Evolutionary conservation across 495 filamentous ascomycete species (phyloP), one percentile per base, ranked within the genome.

Genomic region (Tuber indicum): DNA sequence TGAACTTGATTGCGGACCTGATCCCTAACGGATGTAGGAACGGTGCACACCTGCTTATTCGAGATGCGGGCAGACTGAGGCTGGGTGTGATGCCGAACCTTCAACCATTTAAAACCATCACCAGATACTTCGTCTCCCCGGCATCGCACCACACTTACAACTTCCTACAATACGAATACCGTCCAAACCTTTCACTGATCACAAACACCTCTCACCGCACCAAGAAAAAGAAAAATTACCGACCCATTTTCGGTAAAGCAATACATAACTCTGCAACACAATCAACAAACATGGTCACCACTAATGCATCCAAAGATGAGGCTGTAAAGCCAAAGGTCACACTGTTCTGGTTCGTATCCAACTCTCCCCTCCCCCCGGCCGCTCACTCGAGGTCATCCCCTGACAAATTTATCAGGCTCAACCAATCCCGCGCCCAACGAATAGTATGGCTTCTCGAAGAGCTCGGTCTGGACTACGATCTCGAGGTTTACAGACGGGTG

Each of bases 391-490:
- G 21, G 39, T n/a, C 52, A 39, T 71, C 26, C 49, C 32, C 72
- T 79, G 52, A 76, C 36, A 17, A 41, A 74, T 49, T 49, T 21
- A 41, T 58, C 77, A 93, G 92, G 92, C 90, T 94, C 73, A 87
- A 93, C 74, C 84, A 90, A 75, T 94, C 92, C 62, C 93, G 94
- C 75, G 89, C 92, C 73, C 93, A 97, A 77, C 91, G 93, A 71
- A 92, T 97, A 78, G 87, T 95, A 69, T 97, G 93, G 93, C 90
- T 98, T 62, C 89, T 97, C 72, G 92, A 96, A 84, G 94, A 96
- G 79, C 89, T 96, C 74, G 86, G 89, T n/a, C 74, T 97, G 43
- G 85, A 90, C 71, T 97, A 95, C 86, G 88, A 92, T 73, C 84
- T 97, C 73, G 89, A 93, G 79, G 88, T 88, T 71, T 96, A 90